Percentiles rank a stretch among this genome's conserved stretches.
These are phyloP conservation scores for Penicillium freii DNA, from an alignment of 2,329 filamentous ascomycete species.

Conservation along the genomic window DNA sequence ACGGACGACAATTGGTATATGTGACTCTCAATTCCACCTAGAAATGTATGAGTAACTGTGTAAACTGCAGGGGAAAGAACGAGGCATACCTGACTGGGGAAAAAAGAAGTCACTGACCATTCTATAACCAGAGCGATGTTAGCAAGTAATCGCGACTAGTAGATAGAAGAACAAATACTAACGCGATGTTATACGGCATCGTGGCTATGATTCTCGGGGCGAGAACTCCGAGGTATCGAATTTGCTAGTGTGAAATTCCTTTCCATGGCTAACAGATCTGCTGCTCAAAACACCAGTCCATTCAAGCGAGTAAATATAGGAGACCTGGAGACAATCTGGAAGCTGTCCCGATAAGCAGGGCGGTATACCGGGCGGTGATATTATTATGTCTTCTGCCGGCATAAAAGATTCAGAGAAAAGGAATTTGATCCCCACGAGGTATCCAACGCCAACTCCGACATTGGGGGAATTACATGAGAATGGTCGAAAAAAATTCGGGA, in stretches of 20 bases:
- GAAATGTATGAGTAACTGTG: conserved; percentile 16
- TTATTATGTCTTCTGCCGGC: conserved; percentile 21
- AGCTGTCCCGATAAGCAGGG: conserved; percentile 11
- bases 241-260: neutral
- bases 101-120: conserved; percentile 99
- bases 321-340: neutral
- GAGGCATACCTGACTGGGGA: conserved; percentile 70
- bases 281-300: conserved; percentile 4
- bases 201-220: conserved; percentile 27
- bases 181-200: conserved; percentile 72
- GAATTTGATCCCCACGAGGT: conserved; percentile 10
- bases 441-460: conserved; percentile 3
- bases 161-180: conserved; percentile 32
- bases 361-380: conserved; percentile 1
- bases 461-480: conserved; percentile 28
- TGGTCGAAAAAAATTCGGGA: conserved; percentile 49
- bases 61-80: neutral
- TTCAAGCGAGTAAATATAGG: neutral
- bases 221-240: conserved; percentile 14
- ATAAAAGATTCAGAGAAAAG: conserved; percentile 20
- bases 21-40: conserved; percentile 89
- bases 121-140: conserved; percentile 36
- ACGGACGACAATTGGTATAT: conserved; percentile 93
- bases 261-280: conserved; percentile 23
- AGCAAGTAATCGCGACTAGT: conserved; percentile 25